Percentiles rank a stretch among this genome's conserved stretches.
Conservation (phyloP, 495 filamentous ascomycete genomes). For the Aspergillus steynii region DNA sequence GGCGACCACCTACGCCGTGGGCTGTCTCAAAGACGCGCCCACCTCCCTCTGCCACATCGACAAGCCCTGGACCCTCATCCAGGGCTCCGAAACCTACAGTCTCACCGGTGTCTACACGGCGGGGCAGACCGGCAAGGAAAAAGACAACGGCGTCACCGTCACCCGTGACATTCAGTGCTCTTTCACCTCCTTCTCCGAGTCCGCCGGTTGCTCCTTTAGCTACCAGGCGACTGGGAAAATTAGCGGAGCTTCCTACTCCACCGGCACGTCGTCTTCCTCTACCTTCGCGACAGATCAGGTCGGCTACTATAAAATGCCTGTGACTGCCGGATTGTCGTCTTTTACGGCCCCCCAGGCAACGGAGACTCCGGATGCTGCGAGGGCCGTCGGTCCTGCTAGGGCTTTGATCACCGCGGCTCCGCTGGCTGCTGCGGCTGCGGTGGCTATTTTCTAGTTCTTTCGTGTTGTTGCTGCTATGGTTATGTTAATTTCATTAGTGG, state of each 20-base stretch:
- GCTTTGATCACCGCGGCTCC: slow-evolving; percentile 1
- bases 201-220: not conserved
- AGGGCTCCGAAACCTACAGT: slow-evolving; percentile 15
- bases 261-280: not conserved
- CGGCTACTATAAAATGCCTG: not conserved
- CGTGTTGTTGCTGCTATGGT: not conserved
- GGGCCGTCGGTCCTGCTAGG: not conserved
- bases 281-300: not conserved
- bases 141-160: slow-evolving; percentile 3
- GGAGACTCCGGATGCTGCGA: slow-evolving; percentile 1
- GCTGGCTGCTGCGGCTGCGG: slow-evolving; percentile 5
- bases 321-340: slow-evolving; percentile 2
- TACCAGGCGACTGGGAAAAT: not conserved
- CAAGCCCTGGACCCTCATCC: slow-evolving; percentile 27
- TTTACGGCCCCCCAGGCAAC: slow-evolving; percentile 5
- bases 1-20: slow-evolving; percentile 31
- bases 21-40: slow-evolving; percentile 22
- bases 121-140: not conserved
- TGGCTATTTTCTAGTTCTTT: slow-evolving; percentile 1
- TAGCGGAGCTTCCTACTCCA: not conserved
- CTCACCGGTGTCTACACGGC: slow-evolving; percentile 5
- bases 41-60: slow-evolving; percentile 20
- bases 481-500: not conserved
- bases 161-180: not conserved
- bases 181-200: not conserved